Conservation (phyloP, 352 stramenopile species). For the Aphanomyces invadans region DNA sequence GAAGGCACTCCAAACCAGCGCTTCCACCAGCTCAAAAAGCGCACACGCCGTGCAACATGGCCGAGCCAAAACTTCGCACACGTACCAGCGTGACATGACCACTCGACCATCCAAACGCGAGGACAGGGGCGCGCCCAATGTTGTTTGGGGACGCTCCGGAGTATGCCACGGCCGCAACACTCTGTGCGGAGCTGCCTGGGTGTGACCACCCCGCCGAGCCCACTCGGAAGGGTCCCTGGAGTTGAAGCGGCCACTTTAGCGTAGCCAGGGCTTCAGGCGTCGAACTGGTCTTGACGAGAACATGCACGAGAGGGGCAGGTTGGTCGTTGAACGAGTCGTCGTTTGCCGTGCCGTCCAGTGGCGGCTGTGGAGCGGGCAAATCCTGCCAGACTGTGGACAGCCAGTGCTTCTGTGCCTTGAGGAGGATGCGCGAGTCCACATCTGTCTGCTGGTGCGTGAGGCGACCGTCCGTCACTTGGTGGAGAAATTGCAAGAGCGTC, state of each 20-base stretch:
- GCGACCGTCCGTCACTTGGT: conserved; percentile 35
- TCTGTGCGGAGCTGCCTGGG: conserved; percentile 40
- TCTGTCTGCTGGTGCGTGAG: conserved; percentile 17
- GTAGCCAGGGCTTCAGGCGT: not conserved
- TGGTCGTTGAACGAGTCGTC: too few relatives aligned
- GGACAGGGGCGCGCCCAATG: conserved; percentile 35
- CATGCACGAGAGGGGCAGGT: too few relatives aligned
- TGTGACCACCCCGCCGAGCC: conserved; percentile 29
- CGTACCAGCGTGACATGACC: conserved; percentile 62
- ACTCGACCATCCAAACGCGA: conserved; percentile 61
- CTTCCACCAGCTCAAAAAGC: too few relatives aligned
- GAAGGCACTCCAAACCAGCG: too few relatives aligned
- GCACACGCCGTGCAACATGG: too few relatives aligned
- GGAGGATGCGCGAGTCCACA: conserved; percentile 37
- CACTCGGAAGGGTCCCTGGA: not conserved
- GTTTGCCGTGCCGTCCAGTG: too few relatives aligned
- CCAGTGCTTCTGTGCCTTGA: conserved; percentile 84
- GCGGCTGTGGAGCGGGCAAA: too few relatives aligned
- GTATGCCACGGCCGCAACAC: conserved; percentile 47
- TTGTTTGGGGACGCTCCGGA: conserved; percentile 28
- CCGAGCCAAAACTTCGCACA: too few relatives aligned
- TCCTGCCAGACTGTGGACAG: conserved; percentile 56
- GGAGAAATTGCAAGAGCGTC: conserved; percentile 45
- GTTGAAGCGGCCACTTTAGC: not conserved
- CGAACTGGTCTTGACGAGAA: too few relatives aligned